Conservation (phyloP, 257 asterid genomes). For the Lycium ferocissimum region DNA sequence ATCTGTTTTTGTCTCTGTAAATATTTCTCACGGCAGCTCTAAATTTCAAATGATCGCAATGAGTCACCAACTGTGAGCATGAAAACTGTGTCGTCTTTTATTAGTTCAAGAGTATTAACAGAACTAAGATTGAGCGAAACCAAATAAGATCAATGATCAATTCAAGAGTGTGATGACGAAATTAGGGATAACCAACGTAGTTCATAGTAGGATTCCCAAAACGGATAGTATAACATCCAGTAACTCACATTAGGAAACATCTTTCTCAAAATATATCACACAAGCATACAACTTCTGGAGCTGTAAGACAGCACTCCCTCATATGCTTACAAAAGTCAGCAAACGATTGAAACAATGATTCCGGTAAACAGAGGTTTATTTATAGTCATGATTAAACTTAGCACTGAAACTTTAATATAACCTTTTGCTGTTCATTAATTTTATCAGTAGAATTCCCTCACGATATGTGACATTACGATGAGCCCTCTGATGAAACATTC, state of each 20-base stretch:
- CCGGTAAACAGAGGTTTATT: neutral
- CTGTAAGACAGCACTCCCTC: neutral
- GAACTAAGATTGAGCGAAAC: neutral
- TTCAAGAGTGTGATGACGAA: neutral
- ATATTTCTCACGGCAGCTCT: neutral
- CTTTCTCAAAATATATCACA: neutral
- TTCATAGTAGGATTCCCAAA: neutral
- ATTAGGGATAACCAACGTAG: neutral
- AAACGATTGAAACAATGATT: neutral
- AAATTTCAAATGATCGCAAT: neutral
- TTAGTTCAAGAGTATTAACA: slow-evolving; percentile 1
- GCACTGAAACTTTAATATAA: slow-evolving; percentile 23
- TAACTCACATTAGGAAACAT: neutral
- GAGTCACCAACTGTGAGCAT: neutral
- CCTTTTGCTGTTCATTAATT: slow-evolving; percentile 69
- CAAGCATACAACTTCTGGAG: slow-evolving; percentile 10
- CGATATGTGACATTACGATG: slow-evolving; percentile 55
- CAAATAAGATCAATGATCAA: slow-evolving; percentile 1
- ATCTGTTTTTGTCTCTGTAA: neutral
- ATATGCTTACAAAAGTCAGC: neutral
- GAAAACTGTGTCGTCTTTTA: neutral
- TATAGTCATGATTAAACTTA: slow-evolving; percentile 6
- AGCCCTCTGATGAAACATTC: slow-evolving; percentile 81
- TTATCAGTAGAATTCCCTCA: slow-evolving; percentile 77
- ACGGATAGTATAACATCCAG: slow-evolving; percentile 1